Conservation (phyloP, 169 alveolate genomes). For the Perkinsus olseni region DNA sequence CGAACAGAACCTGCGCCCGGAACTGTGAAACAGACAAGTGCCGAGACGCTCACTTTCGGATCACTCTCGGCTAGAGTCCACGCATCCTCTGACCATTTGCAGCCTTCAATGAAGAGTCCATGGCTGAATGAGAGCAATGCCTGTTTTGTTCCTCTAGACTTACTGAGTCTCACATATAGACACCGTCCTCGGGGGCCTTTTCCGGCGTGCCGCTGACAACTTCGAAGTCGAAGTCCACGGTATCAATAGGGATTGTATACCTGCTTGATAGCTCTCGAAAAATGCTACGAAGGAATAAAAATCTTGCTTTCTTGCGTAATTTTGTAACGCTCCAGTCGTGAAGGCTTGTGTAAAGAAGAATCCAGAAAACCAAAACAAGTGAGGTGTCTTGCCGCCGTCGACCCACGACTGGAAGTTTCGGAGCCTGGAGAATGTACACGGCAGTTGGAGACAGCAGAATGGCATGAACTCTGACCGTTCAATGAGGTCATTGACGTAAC, state of each 20-base stretch:
- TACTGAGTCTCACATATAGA: neutral
- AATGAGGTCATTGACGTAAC: constrained; percentile 63
- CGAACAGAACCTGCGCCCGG: neutral
- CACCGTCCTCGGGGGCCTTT: neutral
- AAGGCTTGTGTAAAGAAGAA: constrained; percentile 74
- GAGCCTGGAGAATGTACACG: neutral
- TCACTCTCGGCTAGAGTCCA: neutral
- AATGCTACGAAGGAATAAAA: neutral
- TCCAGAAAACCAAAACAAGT: constrained; percentile 64
- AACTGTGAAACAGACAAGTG: neutral
- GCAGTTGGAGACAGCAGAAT: neutral
- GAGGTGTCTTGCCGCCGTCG: constrained; percentile 62
- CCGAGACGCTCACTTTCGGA: neutral
- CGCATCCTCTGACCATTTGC: constrained; percentile 43
- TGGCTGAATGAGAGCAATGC: constrained; percentile 13
- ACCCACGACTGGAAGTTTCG: constrained; percentile 64
- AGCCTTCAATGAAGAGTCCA: constrained; percentile 76
- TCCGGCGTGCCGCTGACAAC: constrained; percentile 21
- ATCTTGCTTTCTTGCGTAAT: constrained; percentile 70
- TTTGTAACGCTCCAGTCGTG: constrained; percentile 69
- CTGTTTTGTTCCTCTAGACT: neutral
- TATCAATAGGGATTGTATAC: constrained; percentile 34
- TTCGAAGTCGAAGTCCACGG: constrained; percentile 55
- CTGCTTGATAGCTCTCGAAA: neutral
- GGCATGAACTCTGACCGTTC: constrained; percentile 53